Base-by-base conservation (phyloP, 805 yeast species). In the Metschnikowia dekortorum region DNA sequence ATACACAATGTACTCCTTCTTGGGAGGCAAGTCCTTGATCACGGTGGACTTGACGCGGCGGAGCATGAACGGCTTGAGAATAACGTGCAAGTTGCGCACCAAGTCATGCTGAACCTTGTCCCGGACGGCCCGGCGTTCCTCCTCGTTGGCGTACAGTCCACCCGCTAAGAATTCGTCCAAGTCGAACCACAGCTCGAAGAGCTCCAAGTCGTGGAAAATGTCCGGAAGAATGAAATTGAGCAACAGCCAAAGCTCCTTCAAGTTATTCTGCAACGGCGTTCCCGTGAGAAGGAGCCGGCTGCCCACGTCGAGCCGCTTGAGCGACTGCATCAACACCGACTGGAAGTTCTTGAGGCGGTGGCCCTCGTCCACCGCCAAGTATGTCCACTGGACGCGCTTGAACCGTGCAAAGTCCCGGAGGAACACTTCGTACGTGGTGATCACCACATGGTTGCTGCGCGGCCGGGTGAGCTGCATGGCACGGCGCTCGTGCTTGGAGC, bases 141-240 rank as follows among this genome's bases (percentile, higher is more conserved):
- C 80, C 18, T 65, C 62, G 29, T 73, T 76, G 9, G 70, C 70
- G 46, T 58, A 58, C 18, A 34, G 32, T 1, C 46, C 39, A 22
- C 37, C 34, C 18, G 70, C 68, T 6, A 79, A 75, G 38, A 85
- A 62, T 37, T 80, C 83, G 42, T 83, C 80, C 59, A 87, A 87
- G 65, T 94, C 95, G 68, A 92, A 94, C 97, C 98, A 92, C 62
- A 84, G 86, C 65, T 92, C 95, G 63, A 92, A 92, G 39, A 90
- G 76, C 46, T 85, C 92, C 53, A 91, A 78, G 66, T 92, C 98
- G 39, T 88, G 88, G 65, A 92, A 92, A 30, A 94, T 87, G 60
- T 90, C 97, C 0, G 99, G 99, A 46, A 92, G 71, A 34, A 94
- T 85, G 62, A 92, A 92, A 63, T 94, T 94, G 48, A 92, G 73